Evolutionary conservation across 805 yeast species (phyloP), one percentile per base, ranked within the genome.

Genomic region (Candida xyloterini): DNA sequence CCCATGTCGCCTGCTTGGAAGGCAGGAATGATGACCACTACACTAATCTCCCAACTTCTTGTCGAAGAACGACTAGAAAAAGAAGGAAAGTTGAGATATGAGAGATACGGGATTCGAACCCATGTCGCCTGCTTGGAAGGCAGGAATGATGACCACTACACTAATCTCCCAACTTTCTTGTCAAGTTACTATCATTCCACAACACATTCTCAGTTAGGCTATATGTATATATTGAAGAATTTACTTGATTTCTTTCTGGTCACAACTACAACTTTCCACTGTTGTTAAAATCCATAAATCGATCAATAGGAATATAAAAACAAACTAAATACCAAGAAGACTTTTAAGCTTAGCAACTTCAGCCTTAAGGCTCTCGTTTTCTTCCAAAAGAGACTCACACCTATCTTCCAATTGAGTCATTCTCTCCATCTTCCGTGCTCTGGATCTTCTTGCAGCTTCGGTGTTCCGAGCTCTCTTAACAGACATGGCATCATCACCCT

Each of bases 381-480:
- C 79, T 20, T 65, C 58, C 33, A 82, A 50, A 48, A 90, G 69
- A 23, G 63, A 73, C 50, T 81, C 87, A 38, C 89, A 93, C 62
- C 78, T 79, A 16, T 65, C 77, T 65, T 90, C 97, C 60, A 90
- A 70, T 60, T 86, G 91, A 44, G 65, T 55, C 87, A 90, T 84
- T 63, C 95, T 78, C 62, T 85, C 85, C 81, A 84, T 80, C 65
- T 90, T 88, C 62, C 95, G 79, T 16, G 96, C 96, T 57, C 97
- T 74, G 20, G 96, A 88, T 59, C 96, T 78, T 64, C 97, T 80
- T 7, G 97, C 97, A 51, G 98, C 97, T 60, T 89, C 96, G n/a
- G 91, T 91, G 74, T 93, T 91, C 65, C 91, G 81, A 7, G 98
- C 98, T 61, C 98, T 81, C 70, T 91, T 91, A 55, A 84, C 62